phyloP scores from a whole-genome alignment of 805 yeast genomes.

The Spathaspora passalidarum region DNA sequence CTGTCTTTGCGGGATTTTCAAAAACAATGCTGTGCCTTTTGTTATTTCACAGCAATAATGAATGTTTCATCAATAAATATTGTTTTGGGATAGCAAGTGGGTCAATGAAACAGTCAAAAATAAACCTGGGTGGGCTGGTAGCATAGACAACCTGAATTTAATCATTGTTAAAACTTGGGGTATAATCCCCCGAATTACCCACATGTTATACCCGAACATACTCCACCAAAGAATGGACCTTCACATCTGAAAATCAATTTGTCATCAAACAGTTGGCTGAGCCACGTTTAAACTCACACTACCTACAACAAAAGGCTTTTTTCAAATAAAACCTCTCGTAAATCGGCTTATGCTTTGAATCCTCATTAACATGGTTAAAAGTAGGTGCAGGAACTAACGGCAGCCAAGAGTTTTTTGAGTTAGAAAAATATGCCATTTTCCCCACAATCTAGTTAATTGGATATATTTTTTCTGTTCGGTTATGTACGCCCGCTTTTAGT shows the following conservation, averaged over 20 bases:
- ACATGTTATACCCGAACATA: not conserved
- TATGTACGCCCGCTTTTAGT: not conserved
- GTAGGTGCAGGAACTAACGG: not conserved
- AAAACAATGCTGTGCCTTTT: not conserved
- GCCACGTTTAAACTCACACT: not conserved
- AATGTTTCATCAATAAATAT: too few species aligned
- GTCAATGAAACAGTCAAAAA: not conserved
- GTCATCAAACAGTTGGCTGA: not conserved
- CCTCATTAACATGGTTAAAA: not conserved
- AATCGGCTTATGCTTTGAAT: not conserved
- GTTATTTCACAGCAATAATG: not conserved
- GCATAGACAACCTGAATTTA: not conserved
- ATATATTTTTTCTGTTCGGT: not conserved
- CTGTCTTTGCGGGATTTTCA: not conserved
- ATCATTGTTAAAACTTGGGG: not conserved
- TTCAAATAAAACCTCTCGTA: not conserved
- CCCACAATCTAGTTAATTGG: not conserved
- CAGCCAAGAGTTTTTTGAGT: not conserved
- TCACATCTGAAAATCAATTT: not conserved
- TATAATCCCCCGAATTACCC: not conserved
- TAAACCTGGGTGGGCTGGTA: not conserved
- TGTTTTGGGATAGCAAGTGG: too few species aligned
- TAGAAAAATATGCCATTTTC: not conserved
- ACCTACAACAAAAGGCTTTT: not conserved
- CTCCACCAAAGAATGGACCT: not conserved